Evolutionary conservation across 1,139 yeast species (phyloP).

Genomic region (Yamadazyma jaroonii): DNA sequence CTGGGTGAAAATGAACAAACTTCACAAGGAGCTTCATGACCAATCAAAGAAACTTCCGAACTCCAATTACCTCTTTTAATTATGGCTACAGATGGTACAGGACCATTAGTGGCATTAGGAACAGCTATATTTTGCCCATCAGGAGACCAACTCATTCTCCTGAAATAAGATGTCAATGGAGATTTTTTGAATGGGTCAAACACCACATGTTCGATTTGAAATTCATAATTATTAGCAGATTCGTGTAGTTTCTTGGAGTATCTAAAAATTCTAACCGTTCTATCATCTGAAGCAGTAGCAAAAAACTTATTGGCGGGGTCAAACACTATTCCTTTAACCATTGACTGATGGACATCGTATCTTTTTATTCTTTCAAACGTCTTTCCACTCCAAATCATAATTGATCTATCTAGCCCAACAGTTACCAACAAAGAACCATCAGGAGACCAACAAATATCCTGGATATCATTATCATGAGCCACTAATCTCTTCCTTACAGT

Average conservation of each 20-base stretch:
- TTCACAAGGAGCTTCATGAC: slow-evolving; percentile 97
- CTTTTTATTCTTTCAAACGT: slow-evolving; percentile 89
- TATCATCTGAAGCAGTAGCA: slow-evolving; percentile 94
- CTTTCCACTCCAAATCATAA: slow-evolving; percentile 89
- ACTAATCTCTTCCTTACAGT: slow-evolving; percentile 85
- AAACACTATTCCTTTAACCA: slow-evolving; percentile 93
- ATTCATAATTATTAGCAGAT: slow-evolving; percentile 62
- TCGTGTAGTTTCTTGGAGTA: slow-evolving; percentile 68
- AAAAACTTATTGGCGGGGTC: slow-evolving; percentile 98
- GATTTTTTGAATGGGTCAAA: slow-evolving; percentile 83
- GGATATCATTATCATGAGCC: slow-evolving; percentile 96
- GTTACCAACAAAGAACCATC: slow-evolving; percentile 87
- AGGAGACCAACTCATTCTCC: slow-evolving; percentile 96
- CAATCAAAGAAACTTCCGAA: slow-evolving; percentile 80
- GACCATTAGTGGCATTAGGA: slow-evolving; percentile 96
- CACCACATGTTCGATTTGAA: slow-evolving; percentile 81
- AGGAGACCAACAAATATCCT: slow-evolving; percentile 97
- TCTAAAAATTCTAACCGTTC: slow-evolving; percentile 83
- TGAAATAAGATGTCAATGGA: slow-evolving; percentile 87
- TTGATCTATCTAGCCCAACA: slow-evolving; percentile 89
- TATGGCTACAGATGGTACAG: slow-evolving; percentile 85
- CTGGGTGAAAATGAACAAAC: slow-evolving; percentile 88
- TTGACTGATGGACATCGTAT: slow-evolving; percentile 89
- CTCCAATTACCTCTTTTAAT: slow-evolving; percentile 94
- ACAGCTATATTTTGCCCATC: slow-evolving; percentile 96